Evolutionary conservation across 495 filamentous ascomycete genomes (phyloP), one percentile per base, ranked within the genome.

Genomic region (Aspergillus cristatus): DNA sequence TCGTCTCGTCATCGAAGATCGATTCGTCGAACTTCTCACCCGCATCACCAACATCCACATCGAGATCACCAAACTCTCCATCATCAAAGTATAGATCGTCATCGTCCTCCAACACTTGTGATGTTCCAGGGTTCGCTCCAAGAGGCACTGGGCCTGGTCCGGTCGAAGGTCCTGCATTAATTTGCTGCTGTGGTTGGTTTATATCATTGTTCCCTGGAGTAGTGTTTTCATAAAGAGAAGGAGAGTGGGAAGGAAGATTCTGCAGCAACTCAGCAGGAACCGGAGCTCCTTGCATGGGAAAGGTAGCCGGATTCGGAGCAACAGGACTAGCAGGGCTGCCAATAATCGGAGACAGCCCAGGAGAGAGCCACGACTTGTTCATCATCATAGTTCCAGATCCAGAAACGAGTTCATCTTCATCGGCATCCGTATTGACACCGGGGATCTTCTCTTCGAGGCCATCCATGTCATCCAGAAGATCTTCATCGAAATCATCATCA

Each of bases 71-170:
- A 47, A 84, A 81, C 31, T 86, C 65, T 2, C 84, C 86, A 46
- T 87, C 82, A 39, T 89, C 80, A 43, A 84, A 91, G 49, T 91
- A 91, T 29, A 91, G 57, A 40, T 90, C 85, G 46, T 90, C 84
- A 20, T 79, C 74, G 18, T 76, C 66, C 13, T 60, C 44, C 24
- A 61, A 49, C 14, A 34, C 31, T 14, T 38, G 42, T 10, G 39
- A 31, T 7, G 34, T 13, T 20, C 36, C 15, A 18, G 43, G 36
- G 1, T 47, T 40, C 6, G 24, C 39, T 4, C 13, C 24, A 5
- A 24, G 8, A 18, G 42, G 18, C 29, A 28, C 11, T 18, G 41
- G 42, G 12, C 37, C 25, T 8, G 28, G 11, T 14, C 6, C 18
- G 28, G 18, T 18, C 2, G 28, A 25, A 25, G 14, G 15, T 25